Evolutionary conservation across 495 filamentous ascomycete genomes (phyloP), one percentile per base, ranked within the genome.

Genomic region (Aspergillus kassunensis): DNA sequence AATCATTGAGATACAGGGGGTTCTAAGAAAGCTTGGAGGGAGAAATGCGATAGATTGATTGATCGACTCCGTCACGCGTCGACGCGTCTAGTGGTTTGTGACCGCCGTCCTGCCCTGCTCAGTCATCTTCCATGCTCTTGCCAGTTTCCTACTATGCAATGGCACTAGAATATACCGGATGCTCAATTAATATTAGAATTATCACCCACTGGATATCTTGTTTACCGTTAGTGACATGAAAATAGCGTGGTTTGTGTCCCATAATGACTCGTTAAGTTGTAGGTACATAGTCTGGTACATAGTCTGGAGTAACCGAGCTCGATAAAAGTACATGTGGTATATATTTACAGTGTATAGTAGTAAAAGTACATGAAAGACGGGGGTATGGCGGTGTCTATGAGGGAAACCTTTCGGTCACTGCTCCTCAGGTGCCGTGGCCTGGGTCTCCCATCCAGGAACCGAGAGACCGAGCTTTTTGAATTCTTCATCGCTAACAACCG

Each of bases 401-500:
- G 13, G 31, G 34, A 24, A 56, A 36, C 40, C 44, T 61, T 42
- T 34, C 23, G 23, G 43, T 10, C 33, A 15, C 35, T 11, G 48
- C 18, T 16, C 55, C 43, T 13, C 46, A 2, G 49, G 12, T 34
- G 57, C 51, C 7, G 44, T 21, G 51, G 23, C 43, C 30, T 25
- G 54, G 50, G 48, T 27, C 3, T 71, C 68, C 70, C 74, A 75
- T 6, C 70, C 74, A 21, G 73, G 75, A 33, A 67, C 69, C n/a
- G 61, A 69, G 20, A 77, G 54, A 0, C 74, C 75, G 37, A 58
- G 52, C 30, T 61, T 50, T 29, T 70, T 70, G 53, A 75, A 96
- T 43, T 88, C 83, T 51, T 85, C 77, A 61, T 95, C 88, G 53
- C 75, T 75, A 13, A 95, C 72, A 53, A 95, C 76, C 55, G 84